Base-by-base conservation (phyloP, 2,329 filamentous ascomycete species). In the Westerdykella ornata region DNA sequence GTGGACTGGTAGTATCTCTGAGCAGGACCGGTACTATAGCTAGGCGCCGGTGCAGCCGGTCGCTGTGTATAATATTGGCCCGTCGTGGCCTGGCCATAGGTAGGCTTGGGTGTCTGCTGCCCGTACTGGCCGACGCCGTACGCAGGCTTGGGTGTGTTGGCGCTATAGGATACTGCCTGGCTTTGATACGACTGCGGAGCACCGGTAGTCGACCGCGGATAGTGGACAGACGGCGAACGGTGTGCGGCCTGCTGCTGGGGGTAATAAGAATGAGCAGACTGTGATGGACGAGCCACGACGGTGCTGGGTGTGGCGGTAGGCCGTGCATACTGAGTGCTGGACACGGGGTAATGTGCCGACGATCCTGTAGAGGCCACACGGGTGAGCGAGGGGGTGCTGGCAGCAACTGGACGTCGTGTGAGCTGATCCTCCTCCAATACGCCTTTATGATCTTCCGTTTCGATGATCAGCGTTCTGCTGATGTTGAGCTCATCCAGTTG, bases 401-500 rank as follows among this genome's bases (percentile, higher is more conserved):
- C 13, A 55, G 50, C 16, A 54, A 47, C 51, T 12, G 69, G 62
- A n/a, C 66, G 51, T 22, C 68, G 62, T 2, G 70, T 65, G 1
- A 69, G 58, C 49, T 88, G 84, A 52, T 94, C 88, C 53, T 90
- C 86, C 53, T 94, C 88, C 78, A 94, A 82, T 3, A 84, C 79
- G 4, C 88, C 88, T 48, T 77, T 78, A 62, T 85, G 85, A 55
- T 88, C 80, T 38, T 83, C 80, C 5, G 76, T 80, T 45, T 85
- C 79, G 35, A 94, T 72, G 44, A 87, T 69, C 15, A 95, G 76
- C 59, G 81, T 87, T 35, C 81, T 86, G 67, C 83, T 90, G 59
- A 94, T 84, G 47, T 86, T 82, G 36, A 95, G 71, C 43, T 88
- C 85, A 20, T 82, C 83, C n/a, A 94, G 69, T 62, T 88, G 85